Evolutionary conservation across 805 yeast genomes (phyloP), one percentile per base, ranked within the genome.

Genomic region (Candida succiphila): DNA sequence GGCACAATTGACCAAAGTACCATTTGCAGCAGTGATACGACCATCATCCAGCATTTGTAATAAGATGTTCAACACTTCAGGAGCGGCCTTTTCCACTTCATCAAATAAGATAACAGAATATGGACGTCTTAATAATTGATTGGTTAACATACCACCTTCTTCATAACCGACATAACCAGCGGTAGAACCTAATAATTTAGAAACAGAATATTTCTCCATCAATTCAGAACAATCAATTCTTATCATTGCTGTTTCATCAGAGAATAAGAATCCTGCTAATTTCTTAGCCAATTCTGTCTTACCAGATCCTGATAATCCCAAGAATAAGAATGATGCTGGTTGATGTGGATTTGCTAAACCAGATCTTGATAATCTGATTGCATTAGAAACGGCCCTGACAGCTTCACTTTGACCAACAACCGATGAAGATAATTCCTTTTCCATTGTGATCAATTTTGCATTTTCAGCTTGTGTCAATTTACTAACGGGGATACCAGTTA

Each of bases 81-180:
- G 98, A 6, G 95, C 95, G 14, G 98, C 98, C 61, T 92, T 92
- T 55, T 92, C 98, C 36, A 92, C 95, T 63, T 92, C 98, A 61
- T 92, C 98, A 52, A 92, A 92, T 40, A 92, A 67, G 27, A 92
- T 70, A n/a, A 92, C 98, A 5, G 96, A 85, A 62, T 92, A 92
- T 36, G 98, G 98, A 40, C 81, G 79, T 51, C 96, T 74, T 40
- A 85, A 71, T 36, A 92, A 68, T 43, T 92, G 95, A 49, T 92
- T 94, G 5, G 98, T 92, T 45, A 92, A 69, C 46, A 89, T 73
- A 44, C 98, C 98, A 56, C 98, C 98, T 58, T 92, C 96, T 55
- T 88, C 96, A 57, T 83, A 94, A 26, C 98, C 98, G 47, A 92
- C 82, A 48, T 83, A 82, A 49, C 98, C 98, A 1, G 97, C 96